A percentile compares a stretch with the other conserved stretches of the same genome.
Conservation (phyloP, 148 eudicot genomes). For the Spergularia marina region DNA sequence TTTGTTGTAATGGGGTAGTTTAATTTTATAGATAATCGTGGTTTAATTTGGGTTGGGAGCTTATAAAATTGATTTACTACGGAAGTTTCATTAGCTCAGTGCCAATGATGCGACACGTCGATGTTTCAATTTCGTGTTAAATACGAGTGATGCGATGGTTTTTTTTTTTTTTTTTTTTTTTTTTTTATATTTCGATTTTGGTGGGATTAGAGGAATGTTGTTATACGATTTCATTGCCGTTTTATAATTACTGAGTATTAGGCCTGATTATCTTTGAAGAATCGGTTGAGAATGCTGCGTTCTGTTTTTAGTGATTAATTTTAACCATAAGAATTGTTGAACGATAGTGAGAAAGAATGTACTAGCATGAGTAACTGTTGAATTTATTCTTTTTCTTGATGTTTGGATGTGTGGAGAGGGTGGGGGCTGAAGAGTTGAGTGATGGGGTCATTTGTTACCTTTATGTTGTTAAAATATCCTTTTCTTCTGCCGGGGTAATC, state of each 20-base stretch:
- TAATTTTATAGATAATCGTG: neutral
- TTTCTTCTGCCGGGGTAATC: neutral
- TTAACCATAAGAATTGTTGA: neutral
- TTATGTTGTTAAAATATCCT: neutral
- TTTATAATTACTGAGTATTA: neutral
- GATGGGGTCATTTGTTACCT: neutral
- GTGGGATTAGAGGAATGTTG: neutral
- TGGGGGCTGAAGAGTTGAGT: neutral
- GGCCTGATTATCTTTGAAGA: neutral
- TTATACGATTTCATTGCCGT: neutral
- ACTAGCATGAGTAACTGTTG: neutral
- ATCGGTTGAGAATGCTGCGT: neutral
- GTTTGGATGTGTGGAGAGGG: constrained; percentile 5
- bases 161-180: neutral
- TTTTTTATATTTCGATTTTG: neutral
- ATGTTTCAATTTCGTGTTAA: no score
- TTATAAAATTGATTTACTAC: no score
- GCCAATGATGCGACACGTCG: no score
- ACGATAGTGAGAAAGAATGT: neutral
- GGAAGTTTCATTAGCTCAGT: no score
- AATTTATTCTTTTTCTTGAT: neutral
- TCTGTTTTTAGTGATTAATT: neutral
- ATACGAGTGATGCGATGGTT: no score
- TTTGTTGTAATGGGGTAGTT: neutral
- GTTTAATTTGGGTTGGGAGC: neutral